Evolutionary conservation across 176 grass and related monocot species (phyloP), one percentile per base, ranked within the genome.

Genomic region (Zoysia pacifica): DNA sequence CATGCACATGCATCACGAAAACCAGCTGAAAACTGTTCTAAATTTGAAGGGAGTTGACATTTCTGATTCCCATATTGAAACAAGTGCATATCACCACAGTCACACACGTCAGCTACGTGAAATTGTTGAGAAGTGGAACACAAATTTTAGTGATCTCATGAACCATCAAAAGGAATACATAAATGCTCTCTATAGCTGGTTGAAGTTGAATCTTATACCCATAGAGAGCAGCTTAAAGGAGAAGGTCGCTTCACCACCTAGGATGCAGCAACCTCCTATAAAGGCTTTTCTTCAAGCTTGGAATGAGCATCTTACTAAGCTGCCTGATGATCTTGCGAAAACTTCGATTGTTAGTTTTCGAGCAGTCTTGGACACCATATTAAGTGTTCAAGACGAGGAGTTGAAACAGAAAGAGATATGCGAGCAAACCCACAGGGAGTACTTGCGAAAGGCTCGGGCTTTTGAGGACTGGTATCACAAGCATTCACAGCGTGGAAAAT

Each of bases 181-280:
- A 70, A 74, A 88, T 74, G 80, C 69, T 85, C 90, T 99, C 0
- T 88, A 91, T 68, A 58, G 86, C 74, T 99, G 97, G 97, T 76
- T 96, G 78, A 99, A 95, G 69, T 52, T 93, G 83, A 99, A 96
- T 36, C 84, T 96, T 85, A 78, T 91, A 73, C 97, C 97, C 55
- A 93, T 99, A 46, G 97, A 99, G 84, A 99, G 93, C 84, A 91
- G 86, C 75, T 86, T 99, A 81, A 99, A 93, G 72, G 97, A 93
- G 81, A 99, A 86, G 81, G 97, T 91, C 77, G 84, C 97, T 41
- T 99, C 97, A 4, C 93, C 93, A 60, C 90, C 87, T 3, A 83
- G 92, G 79, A 79, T 86, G 83, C 80, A 90, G 72, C 87, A 87
- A 18, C 90, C 95, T 76, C 90, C 79, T 78, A 86, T 99, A 60